Evolutionary conservation across 495 filamentous ascomycete genomes (phyloP).

Genomic region (Echria macrotheca): DNA sequence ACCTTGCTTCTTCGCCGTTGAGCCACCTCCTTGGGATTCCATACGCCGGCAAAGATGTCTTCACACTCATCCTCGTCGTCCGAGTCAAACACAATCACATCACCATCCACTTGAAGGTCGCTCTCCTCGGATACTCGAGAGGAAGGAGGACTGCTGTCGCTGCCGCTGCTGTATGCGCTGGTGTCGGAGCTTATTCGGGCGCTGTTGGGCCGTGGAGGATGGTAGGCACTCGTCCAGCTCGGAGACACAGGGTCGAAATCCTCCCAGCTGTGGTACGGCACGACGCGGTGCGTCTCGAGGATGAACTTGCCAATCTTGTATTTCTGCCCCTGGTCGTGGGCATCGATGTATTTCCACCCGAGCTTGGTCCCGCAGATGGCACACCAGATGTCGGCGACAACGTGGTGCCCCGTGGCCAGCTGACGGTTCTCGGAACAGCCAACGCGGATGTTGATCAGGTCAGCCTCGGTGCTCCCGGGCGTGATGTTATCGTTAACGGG

Average conservation of each 20-base stretch:
- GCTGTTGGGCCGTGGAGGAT: background rate
- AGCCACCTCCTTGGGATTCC: constrained; percentile 65
- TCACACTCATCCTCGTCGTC: constrained; percentile 95
- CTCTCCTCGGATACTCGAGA: background rate
- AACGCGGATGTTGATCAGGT: constrained; percentile 43
- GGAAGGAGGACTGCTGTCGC: no score
- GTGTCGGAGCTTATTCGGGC: constrained; percentile 12
- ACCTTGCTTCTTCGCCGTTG: constrained; percentile 57
- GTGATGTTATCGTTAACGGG: constrained; percentile 21
- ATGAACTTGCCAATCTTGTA: constrained; percentile 98
- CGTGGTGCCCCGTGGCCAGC: constrained; percentile 73
- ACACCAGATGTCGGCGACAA: constrained; percentile 53
- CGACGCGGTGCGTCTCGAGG: constrained; percentile 76
- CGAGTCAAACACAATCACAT: constrained; percentile 70
- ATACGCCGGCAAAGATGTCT: constrained; percentile 82
- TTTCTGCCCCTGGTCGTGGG: constrained; percentile 70
- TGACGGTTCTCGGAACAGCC: constrained; percentile 58
- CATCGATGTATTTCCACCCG: constrained; percentile 92
- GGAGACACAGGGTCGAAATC: constrained; percentile 23
- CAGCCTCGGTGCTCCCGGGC: constrained; percentile 18
- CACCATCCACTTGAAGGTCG: constrained; percentile 14
- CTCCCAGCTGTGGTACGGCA: constrained; percentile 64
- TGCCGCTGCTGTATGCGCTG: background rate
- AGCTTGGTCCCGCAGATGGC: constrained; percentile 57
- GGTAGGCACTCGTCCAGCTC: background rate